Evolutionary conservation across 805 yeast genomes (phyloP).

Genomic region (Saturnispora sekii): DNA sequence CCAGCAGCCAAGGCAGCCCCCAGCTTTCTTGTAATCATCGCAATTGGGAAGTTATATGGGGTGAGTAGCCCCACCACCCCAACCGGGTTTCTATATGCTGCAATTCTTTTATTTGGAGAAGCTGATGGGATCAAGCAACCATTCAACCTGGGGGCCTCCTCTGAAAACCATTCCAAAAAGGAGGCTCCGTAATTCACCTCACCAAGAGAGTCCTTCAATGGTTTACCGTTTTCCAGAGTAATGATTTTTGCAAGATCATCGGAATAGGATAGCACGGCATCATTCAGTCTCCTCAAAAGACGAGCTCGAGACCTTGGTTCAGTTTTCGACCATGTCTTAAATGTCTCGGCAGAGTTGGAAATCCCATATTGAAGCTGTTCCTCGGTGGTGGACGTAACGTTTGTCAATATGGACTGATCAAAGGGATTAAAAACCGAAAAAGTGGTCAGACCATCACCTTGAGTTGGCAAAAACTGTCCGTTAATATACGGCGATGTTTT

Average conservation of each 20-base stretch:
- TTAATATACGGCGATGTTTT: conserved; percentile 52
- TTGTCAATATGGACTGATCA: conserved; percentile 36
- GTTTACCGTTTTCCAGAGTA: conserved; percentile 70
- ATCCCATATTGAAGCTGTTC: conserved; percentile 47
- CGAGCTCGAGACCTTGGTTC: conserved; percentile 48
- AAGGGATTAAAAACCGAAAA: conserved; percentile 75
- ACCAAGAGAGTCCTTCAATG: conserved; percentile 58
- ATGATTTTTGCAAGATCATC: conserved; percentile 59
- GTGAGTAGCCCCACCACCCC: conserved; percentile 75
- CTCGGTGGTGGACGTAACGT: conserved; percentile 42
- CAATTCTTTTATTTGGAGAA: conserved; percentile 36
- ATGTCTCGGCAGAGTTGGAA: conserved; percentile 41
- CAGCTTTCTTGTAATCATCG: conserved; percentile 65
- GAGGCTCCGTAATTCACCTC: conserved; percentile 62
- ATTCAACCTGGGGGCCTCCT: conserved; percentile 61
- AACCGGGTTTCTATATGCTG: conserved; percentile 57
- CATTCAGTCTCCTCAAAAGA: conserved; percentile 42
- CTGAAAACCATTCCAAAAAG: conserved; percentile 82
- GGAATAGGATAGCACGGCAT: conserved; percentile 42
- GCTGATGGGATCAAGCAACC: conserved; percentile 57
- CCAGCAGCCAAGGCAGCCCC: conserved; percentile 83
- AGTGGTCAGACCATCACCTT: conserved; percentile 27
- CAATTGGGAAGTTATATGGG: conserved; percentile 81
- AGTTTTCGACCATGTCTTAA: conserved; percentile 37
- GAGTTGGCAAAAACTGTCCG: conserved; percentile 50